Evolutionary conservation across 805 yeast genomes (phyloP), one percentile per base, ranked within the genome.

Genomic region (Teunomyces atbi): DNA sequence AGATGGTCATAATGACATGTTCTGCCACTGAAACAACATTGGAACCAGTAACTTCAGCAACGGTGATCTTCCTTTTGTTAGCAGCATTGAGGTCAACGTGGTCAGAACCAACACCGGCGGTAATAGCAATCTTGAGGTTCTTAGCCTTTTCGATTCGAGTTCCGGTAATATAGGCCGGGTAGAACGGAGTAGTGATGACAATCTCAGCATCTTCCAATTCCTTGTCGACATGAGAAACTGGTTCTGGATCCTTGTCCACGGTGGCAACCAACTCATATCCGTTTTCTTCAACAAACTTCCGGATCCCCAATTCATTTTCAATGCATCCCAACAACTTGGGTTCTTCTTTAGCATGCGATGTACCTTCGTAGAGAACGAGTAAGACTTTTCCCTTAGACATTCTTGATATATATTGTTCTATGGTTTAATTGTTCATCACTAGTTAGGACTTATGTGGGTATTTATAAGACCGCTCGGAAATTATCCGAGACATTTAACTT

Each of bases 91-190:
- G 74, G 59, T 86, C 92, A 51, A 86, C 74, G 66, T 86, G 94
- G 62, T 86, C 94, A 16, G 89, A 83, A 10, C 95, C 95, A 49
- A 86, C 90, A 56, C 94, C 95, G 7, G 95, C 95, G 41, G 91
- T 86, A 55, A 85, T 74, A 49, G 83, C 71, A 43, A 84, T 60
- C 71, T 84, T 85, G 66, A 86, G 76, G 44, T 83, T 84, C 62
- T 82, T 82, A 28, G 92, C 91, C 59, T 78, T 77, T 42, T 71
- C 81, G 52, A 86, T 76, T 58, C 92, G 76, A 56, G 82, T 84
- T 48, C 74, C 73, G 45, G 84, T 78, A 62, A 86, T 74, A 65
- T 86, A 86, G 30, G 83, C 92, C 4, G 95, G 94, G 66, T 78
- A 88, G 77, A 87, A 86, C 3, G 95, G 94, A 10, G 92, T 86